Conservation (phyloP, 257 asterid species). For the Ilex asprella region DNA sequence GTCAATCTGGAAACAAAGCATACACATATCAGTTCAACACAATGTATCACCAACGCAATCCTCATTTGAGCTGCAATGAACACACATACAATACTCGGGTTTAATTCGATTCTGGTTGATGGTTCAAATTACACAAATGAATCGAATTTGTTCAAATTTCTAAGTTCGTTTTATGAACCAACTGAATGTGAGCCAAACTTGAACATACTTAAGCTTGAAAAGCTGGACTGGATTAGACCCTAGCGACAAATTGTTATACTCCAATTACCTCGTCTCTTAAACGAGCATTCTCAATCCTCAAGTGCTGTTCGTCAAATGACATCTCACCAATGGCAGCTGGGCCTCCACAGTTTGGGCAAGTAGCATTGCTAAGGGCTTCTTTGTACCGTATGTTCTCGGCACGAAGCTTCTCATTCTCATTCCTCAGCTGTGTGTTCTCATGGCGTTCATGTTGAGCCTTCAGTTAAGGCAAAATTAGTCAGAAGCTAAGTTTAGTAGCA, state of each 20-base stretch:
- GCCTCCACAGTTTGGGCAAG: conserved; percentile 66
- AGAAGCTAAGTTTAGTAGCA: not conserved
- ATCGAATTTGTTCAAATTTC: no score
- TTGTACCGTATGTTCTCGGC: conserved; percentile 58
- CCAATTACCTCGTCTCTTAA: conserved; percentile 56
- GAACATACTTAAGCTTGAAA: no score
- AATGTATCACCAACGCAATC: no score
- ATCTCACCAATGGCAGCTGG: conserved; percentile 69
- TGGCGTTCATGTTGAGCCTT: conserved; percentile 68
- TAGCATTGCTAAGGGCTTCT: conserved; percentile 56
- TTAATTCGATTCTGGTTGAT: no score
- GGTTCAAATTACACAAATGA: no score
- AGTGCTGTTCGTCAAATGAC: conserved; percentile 70
- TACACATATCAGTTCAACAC: not conserved
- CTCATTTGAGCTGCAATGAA: not conserved
- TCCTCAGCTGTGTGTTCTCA: conserved; percentile 53
- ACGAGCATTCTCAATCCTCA: conserved; percentile 70
- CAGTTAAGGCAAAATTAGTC: not conserved
- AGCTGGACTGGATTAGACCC: no score
- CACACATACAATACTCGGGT: not conserved
- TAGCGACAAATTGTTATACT: no score
- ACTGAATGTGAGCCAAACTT: no score
- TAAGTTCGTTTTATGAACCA: no score
- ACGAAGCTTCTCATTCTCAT: conserved; percentile 63
- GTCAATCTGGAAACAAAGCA: conserved; percentile 36